Evolutionary conservation across 257 asterid genomes (phyloP).

Genomic region (Galeopsis tetrahit): DNA sequence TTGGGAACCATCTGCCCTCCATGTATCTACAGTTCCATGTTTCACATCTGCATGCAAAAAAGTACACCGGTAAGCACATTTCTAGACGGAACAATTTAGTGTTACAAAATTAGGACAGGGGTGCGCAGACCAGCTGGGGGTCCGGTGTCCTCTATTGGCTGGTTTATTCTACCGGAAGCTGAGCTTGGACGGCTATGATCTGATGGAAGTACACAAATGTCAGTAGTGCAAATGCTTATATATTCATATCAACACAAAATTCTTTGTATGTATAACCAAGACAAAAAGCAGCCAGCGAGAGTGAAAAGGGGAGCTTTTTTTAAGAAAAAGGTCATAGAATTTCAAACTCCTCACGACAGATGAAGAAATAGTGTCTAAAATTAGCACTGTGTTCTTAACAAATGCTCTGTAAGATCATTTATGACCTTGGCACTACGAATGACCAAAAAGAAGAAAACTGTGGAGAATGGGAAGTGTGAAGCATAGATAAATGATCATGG

Average conservation of each 20-base stretch:
- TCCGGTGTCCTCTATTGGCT: conserved; percentile 44
- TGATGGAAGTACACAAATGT: conserved; percentile 38
- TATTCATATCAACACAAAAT: conserved; percentile 13
- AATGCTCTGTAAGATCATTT: conserved; percentile 24
- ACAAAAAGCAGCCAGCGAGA: conserved; percentile 7
- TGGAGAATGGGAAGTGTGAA: neutral
- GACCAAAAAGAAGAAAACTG: conserved; percentile 4
- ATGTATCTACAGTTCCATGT: conserved; percentile 49
- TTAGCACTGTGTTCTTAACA: conserved; percentile 16
- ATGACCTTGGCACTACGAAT: conserved; percentile 23
- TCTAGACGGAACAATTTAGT: conserved; percentile 17
- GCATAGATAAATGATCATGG: neutral
- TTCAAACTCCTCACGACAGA: conserved; percentile 13
- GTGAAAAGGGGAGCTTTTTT: neutral
- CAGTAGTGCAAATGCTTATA: conserved; percentile 26
- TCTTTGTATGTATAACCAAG: conserved; percentile 10
- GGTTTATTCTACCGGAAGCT: conserved; percentile 59
- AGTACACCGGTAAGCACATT: conserved; percentile 20
- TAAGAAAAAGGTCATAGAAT: neutral
- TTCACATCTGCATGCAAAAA: conserved; percentile 56
- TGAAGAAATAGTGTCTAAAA: conserved; percentile 13
- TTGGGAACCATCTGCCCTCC: conserved; percentile 66
- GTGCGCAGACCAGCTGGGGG: conserved; percentile 62
- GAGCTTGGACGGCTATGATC: conserved; percentile 78
- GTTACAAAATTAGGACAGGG: conserved; percentile 29